Evolutionary conservation across 1,284 basidiomycete genomes (phyloP), one percentile per base, ranked within the genome.

Genomic region (Phaffia rhodozyma): DNA sequence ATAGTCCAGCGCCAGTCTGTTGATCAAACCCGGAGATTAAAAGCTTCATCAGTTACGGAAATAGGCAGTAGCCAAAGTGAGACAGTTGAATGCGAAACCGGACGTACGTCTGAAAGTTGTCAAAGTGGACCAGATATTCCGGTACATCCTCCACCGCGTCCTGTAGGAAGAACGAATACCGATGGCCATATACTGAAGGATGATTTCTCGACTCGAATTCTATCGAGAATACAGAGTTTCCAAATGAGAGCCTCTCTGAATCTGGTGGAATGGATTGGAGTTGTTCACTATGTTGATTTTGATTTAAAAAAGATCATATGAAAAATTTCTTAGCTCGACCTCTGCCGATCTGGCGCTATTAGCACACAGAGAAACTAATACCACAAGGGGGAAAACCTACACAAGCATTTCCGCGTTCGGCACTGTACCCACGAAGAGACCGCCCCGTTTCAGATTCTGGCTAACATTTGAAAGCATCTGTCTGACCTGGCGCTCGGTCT

Each of bases 141-240:
- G 93, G 93, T 34, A 97, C 93, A 71, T 97, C 86, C 70, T 91
- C 91, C 4, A 99, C 93, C 1, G 96, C 96, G 71, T 98, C 96
- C 71, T 84, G 78, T 38, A 99, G 82, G 77, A 84, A 97, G 79
- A 98, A 99, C 73, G 83, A 86, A 73, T 98, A 99, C 65, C 87
- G 84, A 74, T 97, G 89, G 4, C 96, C 96, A 72, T 86, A 94
- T 18, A 84, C 69, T 9, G 86, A 84, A 60, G 81, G 78, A 65
- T 83, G 78, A 13, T 80, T 76, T 27, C 73, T 66, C 81, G 77
- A 84, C 68, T 90, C 86, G 72, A 98, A 98, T 49, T 83, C 83
- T 71, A 98, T 87, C 68, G 80, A 83, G 77, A 96, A 99, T 58
- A 93, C 87, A 1, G 80, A 79, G 76, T 98, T 98, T 55, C 94